phyloP scores from a whole-genome alignment of 2,329 filamentous ascomycete genomes.

The Paracoccidioides brasiliensis region DNA sequence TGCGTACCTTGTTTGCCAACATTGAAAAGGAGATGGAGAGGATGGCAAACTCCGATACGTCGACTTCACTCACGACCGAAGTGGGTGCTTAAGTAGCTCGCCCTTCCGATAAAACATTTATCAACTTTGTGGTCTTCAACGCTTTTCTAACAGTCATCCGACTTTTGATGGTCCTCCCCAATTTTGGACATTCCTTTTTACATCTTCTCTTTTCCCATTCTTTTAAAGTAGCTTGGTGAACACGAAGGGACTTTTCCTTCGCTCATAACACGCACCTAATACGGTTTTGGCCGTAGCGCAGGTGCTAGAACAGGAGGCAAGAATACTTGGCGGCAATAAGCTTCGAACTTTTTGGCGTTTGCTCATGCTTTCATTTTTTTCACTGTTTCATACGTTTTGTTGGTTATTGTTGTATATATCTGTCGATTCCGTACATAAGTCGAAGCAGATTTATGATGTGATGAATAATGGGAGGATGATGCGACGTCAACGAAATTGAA shows the following conservation, averaged over 20 bases:
- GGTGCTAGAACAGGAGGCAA: no score
- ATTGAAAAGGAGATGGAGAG: constrained; percentile 48
- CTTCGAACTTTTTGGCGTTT: no score
- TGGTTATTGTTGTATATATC: neutral
- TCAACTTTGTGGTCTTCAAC: neutral
- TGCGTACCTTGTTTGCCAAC: constrained; percentile 53
- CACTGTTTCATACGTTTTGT: neutral
- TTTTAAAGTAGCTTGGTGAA: no score
- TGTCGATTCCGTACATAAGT: neutral
- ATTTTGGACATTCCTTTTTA: neutral
- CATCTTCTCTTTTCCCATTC: neutral
- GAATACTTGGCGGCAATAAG: no score
- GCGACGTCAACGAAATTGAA: neutral
- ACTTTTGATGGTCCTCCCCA: neutral
- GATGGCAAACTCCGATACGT: constrained; percentile 20
- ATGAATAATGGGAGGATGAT: neutral
- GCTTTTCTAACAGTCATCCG: neutral
- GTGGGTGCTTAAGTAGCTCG: neutral
- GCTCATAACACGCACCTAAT: no score
- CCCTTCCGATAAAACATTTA: neutral
- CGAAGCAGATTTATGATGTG: neutral
- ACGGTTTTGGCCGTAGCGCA: no score
- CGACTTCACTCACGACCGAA: neutral
- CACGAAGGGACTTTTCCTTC: no score
- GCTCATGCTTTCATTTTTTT: no score